Percentiles rank a stretch among this genome's conserved stretches.
Evolutionary conservation across 73 alveolate species (phyloP).

Genomic region (Paraurostyla sp.): DNA sequence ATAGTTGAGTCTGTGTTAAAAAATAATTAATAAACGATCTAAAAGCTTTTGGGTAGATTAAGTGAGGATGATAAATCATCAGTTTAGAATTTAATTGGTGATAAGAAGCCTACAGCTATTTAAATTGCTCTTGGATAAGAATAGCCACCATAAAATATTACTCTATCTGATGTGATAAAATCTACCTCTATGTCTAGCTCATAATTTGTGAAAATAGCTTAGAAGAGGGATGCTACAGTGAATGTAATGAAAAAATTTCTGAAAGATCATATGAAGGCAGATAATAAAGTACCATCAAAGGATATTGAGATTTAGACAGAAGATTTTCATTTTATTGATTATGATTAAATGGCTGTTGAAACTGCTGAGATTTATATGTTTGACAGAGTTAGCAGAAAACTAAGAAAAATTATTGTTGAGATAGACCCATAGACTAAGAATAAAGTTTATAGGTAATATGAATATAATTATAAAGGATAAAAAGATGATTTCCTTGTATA

Average conservation of each 20-base stretch:
- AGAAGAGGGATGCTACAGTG: not conserved
- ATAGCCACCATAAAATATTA: not conserved
- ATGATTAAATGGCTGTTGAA: conserved; percentile 11
- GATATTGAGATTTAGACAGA: conserved; percentile 49
- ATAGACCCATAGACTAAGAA: not conserved
- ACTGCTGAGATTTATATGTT: conserved; percentile 59
- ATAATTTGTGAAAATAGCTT: not conserved
- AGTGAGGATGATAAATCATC: not conserved
- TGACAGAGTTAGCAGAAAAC: conserved; percentile 60
- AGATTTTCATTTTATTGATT: conserved; percentile 62
- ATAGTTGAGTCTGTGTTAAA: conserved; percentile 51
- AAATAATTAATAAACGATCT: conserved; percentile 51
- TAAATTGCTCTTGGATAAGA: not conserved
- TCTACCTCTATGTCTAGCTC: not conserved
- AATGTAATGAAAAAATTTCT: not conserved
- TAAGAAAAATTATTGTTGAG: conserved; percentile 53
- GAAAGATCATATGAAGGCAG: not conserved
- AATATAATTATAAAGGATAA: conserved; percentile 18
- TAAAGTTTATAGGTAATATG: not conserved
- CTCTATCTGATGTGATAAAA: not conserved
- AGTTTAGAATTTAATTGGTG: not conserved
- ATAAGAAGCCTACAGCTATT: not conserved
- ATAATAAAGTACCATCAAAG: not conserved
- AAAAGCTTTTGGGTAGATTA: conserved; percentile 17
- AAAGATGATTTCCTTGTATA: conserved; percentile 5